Conservation (phyloP, 495 filamentous ascomycete genomes). For the Neurospora intermedia region DNA sequence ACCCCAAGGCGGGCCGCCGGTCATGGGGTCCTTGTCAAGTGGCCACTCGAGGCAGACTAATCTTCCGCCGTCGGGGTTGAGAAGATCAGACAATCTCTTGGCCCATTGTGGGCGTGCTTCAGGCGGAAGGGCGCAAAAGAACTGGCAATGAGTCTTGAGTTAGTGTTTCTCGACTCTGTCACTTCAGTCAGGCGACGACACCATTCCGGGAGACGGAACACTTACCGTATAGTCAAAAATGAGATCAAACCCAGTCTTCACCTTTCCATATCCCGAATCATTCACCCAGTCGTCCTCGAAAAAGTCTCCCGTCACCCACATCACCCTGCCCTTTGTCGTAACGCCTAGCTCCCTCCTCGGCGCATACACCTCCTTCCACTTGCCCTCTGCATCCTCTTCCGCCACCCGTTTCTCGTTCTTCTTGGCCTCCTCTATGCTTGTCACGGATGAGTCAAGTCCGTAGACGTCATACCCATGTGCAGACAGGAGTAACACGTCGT, state of each 20-base stretch:
- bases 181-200: background rate
- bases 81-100: constrained; percentile 50
- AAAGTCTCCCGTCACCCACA: constrained; percentile 60
- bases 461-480: constrained; percentile 62
- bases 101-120: constrained; percentile 60
- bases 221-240: constrained; percentile 80
- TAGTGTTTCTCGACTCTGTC: constrained; percentile 2
- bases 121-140: constrained; percentile 67
- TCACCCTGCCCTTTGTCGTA: constrained; percentile 42
- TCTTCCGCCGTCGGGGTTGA: constrained; percentile 48
- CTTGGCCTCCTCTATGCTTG: constrained; percentile 45
- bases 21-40: constrained; percentile 50
- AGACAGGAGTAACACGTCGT: constrained; percentile 63
- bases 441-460: constrained; percentile 56
- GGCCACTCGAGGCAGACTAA: constrained; percentile 80
- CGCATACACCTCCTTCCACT: constrained; percentile 30
- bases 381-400: constrained; percentile 1
- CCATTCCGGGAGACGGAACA: background rate
- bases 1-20: constrained; percentile 61
- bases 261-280: constrained; percentile 2
- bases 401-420: constrained; percentile 28
- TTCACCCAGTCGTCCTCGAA: constrained; percentile 48
- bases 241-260: constrained; percentile 53
- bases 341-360: constrained; percentile 25
- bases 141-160: constrained; percentile 34